A percentile compares a stretch with the other conserved stretches of the same genome.
Conservation (phyloP, 2,329 filamentous ascomycete genomes). For the Trichoderma endophyticum region DNA sequence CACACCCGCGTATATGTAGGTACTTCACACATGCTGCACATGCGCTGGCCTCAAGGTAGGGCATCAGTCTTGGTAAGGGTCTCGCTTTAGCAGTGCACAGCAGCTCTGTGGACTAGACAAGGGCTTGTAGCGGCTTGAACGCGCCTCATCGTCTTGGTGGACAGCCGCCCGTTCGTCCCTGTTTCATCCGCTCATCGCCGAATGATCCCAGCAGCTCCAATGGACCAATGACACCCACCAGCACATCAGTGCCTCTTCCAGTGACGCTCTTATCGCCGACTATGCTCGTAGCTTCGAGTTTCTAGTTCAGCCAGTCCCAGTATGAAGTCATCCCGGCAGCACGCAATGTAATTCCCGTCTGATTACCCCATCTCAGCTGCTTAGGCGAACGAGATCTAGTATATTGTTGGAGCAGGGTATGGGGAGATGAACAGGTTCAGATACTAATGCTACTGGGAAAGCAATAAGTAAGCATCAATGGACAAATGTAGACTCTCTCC, state of each 20-base stretch:
- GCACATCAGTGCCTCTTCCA: neutral
- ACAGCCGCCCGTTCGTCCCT: neutral
- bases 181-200: neutral
- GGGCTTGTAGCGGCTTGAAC: neutral
- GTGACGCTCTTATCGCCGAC: neutral
- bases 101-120: neutral
- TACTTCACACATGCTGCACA: neutral
- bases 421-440: neutral
- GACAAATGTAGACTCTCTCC: neutral
- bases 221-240: neutral
- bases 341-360: neutral
- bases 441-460: neutral
- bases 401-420: no score
- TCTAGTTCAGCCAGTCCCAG: neutral
- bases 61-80: neutral
- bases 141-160: neutral
- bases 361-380: neutral
- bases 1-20: neutral
- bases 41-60: neutral
- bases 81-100: neutral
- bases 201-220: neutral
- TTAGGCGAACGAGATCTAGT: neutral
- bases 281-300: neutral
- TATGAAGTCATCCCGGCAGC: neutral
- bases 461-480: neutral